Evolutionary conservation across 176 grass and related monocot genomes (phyloP).

Genomic region (Carex pumila): DNA sequence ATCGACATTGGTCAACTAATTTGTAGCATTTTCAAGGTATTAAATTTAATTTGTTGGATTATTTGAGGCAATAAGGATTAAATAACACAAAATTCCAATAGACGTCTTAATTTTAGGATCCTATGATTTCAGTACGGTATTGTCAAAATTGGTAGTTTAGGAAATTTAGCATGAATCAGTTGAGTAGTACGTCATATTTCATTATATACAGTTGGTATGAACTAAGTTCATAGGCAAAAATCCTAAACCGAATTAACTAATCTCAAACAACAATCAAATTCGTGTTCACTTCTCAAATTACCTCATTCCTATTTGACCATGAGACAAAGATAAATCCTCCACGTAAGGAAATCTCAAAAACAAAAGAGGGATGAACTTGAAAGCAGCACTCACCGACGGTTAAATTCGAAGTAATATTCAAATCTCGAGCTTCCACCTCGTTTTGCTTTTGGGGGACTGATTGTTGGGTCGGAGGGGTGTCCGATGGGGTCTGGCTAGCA

Average conservation of each 20-base stretch:
- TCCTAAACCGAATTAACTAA: not conserved
- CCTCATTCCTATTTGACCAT: not conserved
- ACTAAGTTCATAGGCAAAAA: not conserved
- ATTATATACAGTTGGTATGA: not conserved
- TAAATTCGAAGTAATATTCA: not conserved
- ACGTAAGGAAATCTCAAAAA: not conserved
- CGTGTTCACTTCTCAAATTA: not conserved
- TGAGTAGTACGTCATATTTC: not conserved
- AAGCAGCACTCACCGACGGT: not conserved
- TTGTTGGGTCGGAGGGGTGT: slow-evolving; percentile 30
- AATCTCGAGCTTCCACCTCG: not conserved
- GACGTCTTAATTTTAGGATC: not conserved
- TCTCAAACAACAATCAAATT: not conserved
- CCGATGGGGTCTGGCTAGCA: slow-evolving; percentile 25
- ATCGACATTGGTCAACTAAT: not conserved
- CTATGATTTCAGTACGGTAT: not conserved
- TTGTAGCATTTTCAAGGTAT: no score
- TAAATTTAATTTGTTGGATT: not conserved
- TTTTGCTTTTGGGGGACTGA: not conserved
- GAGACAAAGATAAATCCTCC: not conserved
- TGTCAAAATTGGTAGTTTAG: not conserved
- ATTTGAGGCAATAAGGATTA: not conserved
- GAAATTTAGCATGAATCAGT: not conserved
- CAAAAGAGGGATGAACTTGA: not conserved
- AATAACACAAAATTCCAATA: not conserved